Evolutionary conservation across 257 asterid species (phyloP).

Genomic region (Osmanthus fragrans): DNA sequence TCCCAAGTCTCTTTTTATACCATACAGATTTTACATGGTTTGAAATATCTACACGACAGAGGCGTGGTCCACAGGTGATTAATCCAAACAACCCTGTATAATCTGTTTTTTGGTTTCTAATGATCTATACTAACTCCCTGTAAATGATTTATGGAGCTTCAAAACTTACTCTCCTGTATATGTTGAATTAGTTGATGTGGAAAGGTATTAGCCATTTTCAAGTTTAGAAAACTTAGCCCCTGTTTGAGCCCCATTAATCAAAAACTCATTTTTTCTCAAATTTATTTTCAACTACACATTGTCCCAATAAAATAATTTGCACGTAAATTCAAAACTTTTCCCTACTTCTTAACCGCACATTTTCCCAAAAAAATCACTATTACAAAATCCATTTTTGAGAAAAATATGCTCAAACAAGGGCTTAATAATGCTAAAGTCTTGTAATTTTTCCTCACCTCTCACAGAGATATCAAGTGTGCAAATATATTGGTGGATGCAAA

Average conservation of each 20-base stretch:
- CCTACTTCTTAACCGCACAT: too few species aligned
- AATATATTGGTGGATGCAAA: conserved; percentile 84
- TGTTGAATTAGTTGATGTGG: background rate
- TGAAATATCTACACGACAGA: conserved; percentile 83
- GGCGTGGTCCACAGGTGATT: conserved; percentile 88
- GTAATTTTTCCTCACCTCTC: conserved; percentile 20
- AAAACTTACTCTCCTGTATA: background rate
- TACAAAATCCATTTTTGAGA: too few species aligned
- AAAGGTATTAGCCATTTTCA: background rate
- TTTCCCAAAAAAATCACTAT: too few species aligned
- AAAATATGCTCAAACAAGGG: too few species aligned
- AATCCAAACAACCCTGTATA: conserved; percentile 12
- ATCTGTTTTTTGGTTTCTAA: background rate
- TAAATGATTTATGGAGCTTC: too few species aligned
- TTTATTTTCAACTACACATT: too few species aligned
- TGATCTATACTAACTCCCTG: background rate
- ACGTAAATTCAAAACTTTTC: too few species aligned
- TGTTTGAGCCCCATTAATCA: too few species aligned
- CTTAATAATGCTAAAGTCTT: conserved; percentile 16
- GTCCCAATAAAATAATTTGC: too few species aligned
- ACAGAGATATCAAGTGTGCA: conserved; percentile 95
- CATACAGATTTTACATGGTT: conserved; percentile 87
- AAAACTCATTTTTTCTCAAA: too few species aligned
- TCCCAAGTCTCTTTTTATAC: conserved; percentile 78
- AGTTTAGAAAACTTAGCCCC: background rate